phyloP scores from a whole-genome alignment of 345 rosid species.

The Melastoma malabathricum region DNA sequence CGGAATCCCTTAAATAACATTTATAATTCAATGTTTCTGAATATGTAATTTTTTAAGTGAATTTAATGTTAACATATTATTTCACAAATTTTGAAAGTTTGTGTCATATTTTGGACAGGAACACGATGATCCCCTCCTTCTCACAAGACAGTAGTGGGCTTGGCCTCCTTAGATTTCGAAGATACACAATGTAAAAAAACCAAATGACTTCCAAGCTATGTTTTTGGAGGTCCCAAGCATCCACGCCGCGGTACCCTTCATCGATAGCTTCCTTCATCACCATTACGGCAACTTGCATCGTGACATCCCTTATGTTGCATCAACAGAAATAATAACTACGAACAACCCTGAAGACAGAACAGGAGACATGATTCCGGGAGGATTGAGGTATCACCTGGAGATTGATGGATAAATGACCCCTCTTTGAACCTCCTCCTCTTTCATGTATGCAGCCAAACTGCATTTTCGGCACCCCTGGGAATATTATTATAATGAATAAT shows the following conservation, averaged over 20 bases:
- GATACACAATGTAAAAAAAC: neutral
- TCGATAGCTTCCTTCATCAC: constrained; percentile 77
- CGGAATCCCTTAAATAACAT: no score
- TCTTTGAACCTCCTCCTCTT: constrained; percentile 56
- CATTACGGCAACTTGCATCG: constrained; percentile 78
- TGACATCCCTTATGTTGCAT: constrained; percentile 79
- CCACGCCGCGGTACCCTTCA: constrained; percentile 80
- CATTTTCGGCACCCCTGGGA: constrained; percentile 3
- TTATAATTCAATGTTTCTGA: no score
- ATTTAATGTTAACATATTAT: no score
- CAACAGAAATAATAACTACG: constrained; percentile 5
- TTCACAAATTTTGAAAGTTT: no score
- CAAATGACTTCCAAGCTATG: constrained; percentile 8
- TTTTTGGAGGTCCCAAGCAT: constrained; percentile 56
- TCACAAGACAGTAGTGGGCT: no score
- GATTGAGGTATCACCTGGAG: constrained; percentile 43
- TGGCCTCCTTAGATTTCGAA: no score
- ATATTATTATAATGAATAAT: neutral
- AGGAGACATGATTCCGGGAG: neutral
- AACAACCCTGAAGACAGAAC: neutral
- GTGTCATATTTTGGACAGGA: no score
- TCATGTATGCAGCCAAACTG: constrained; percentile 92
- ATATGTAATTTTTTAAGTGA: no score
- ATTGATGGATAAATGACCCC: constrained; percentile 78
- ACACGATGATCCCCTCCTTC: no score